Base-by-base conservation (phyloP, 257 asterid species). In the Fraxinus pennsylvanica region DNA sequence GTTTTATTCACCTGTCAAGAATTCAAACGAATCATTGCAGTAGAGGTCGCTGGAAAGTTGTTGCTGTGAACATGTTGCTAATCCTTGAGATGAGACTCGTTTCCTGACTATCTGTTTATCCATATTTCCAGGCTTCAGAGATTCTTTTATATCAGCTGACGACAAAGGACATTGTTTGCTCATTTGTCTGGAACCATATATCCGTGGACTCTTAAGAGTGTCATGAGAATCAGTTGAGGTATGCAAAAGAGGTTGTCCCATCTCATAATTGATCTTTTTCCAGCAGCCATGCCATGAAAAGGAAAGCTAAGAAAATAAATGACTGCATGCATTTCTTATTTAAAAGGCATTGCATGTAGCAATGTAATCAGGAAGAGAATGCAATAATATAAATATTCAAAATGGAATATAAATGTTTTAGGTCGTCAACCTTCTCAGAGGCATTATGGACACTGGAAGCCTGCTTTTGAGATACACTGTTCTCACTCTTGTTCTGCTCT, bases 361-460 rank as follows among this genome's bases (percentile, higher is more conserved):
- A 22, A 52, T 45, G 73, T 68, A 69, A 41, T 33, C 29, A 39
- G 71, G 54, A 76, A 45, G 32, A 74, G 22, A 77, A 68, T 22
- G 67, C 21, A 57, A 71, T 68, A 36, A 74, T 47, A 76, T 65
- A 68, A 68, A 50, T 29, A 69, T 66, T 59, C 33, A 35, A 69
- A 35, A 72, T 52, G 73, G 80, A n/a, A 27, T 17, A 63, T 68
- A 54, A 50, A 78, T 21, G 69, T 12, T 25, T 33, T 63, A 12
- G 19, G 32, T 67, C 12, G 43, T 74, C 75, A 65, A 92, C 95
- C 96, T 90, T 85, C 86, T 85, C 84, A 22, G 88, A 79, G 78
- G 82, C 78, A 74, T 59, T 77, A 52, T 67, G 69, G 52, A 67
- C 74, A 74, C 79, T 76, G 61, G 35, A 63, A 65, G 79, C 59